Percentiles rank a stretch among this genome's conserved stretches.
These are phyloP conservation scores for Whalleya microplaca DNA, from an alignment of 2,329 filamentous ascomycete genomes.

Conservation along the genomic window DNA sequence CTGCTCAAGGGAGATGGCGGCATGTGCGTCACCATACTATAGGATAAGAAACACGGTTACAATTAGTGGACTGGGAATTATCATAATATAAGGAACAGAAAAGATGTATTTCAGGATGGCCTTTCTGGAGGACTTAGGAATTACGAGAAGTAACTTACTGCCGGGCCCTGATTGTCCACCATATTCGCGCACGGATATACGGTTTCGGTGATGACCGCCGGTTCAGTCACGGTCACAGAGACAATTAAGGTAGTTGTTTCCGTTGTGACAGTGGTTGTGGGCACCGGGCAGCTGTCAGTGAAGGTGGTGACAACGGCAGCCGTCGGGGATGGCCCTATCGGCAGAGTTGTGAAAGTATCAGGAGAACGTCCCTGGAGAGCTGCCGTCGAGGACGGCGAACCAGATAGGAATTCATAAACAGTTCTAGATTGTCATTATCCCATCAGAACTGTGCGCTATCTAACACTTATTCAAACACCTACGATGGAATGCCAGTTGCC, in stretches of 20 bases:
- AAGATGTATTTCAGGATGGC: too few species aligned
- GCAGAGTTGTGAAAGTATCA: neutral
- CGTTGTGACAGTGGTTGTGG: neutral
- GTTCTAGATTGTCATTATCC: neutral
- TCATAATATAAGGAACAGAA: too few species aligned
- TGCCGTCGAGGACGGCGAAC: too few species aligned
- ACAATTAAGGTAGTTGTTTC: neutral
- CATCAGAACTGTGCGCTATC: neutral
- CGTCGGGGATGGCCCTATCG: neutral
- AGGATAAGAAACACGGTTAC: too few species aligned
- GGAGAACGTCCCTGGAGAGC: neutral
- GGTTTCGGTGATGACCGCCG: neutral
- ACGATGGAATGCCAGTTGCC: neutral
- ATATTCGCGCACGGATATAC: neutral
- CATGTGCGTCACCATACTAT: neutral
- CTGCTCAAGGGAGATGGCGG: neutral
- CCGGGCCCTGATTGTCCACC: neutral
- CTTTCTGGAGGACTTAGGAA: too few species aligned
- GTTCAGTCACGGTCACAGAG: neutral
- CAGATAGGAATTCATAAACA: neutral
- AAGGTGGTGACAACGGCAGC: neutral
- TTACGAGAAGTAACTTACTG: neutral
- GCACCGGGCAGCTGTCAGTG: neutral
- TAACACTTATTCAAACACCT: neutral
- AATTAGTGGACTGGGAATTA: too few species aligned